Base-by-base conservation (phyloP, 1,284 basidiomycete genomes). In the Puccinia hordei region DNA sequence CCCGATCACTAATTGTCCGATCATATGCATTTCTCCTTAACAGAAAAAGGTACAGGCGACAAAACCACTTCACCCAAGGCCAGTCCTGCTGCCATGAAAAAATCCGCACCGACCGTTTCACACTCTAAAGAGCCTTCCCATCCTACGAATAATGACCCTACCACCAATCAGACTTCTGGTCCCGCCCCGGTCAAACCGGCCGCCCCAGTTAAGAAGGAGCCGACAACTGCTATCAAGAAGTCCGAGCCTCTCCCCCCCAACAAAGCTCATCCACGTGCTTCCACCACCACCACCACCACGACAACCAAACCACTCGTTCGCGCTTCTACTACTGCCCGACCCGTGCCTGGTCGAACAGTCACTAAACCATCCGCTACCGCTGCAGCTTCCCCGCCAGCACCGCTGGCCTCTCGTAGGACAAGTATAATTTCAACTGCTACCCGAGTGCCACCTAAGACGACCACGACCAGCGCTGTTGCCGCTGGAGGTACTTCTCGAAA, bases 1-100 rank as follows among this genome's bases (percentile, higher is more conserved):
- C 61, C n/a, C 35, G 61, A 38, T 63, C 61, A 63, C 35, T 63
- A 63, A 63, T 41, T 12, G 12, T 6, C 35, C 61, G 61, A 63
- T 63, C 61, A 41, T 19, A 17, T 63, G 17, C 19, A 63, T 38
- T 35, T 41, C 61, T 63, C 61, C 12, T 24, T 19, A 38, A 8
- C 33, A 74, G 72, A 74, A 59, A 74, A 74, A 41, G 38, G 59
- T 19, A n/a, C 72, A 19, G 72, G 53, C 55, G 72, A 74, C 0
- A 74, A 74, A 59, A 74, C 53, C n/a, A 15, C 53, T n/a, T 46
- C 53, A 2, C 33, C 72, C 24, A 74, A 59, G 33, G 33, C 72
- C 35, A 57, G 53, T n/a, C 53, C 72, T n/a, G 35, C 72, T 6
- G 53, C 33, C 44, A n/a, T 61, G 17, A 74, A 61, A 35, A 74